Conservation (phyloP, 345 rosid genomes). For the Excoecaria cochinchinensis region DNA sequence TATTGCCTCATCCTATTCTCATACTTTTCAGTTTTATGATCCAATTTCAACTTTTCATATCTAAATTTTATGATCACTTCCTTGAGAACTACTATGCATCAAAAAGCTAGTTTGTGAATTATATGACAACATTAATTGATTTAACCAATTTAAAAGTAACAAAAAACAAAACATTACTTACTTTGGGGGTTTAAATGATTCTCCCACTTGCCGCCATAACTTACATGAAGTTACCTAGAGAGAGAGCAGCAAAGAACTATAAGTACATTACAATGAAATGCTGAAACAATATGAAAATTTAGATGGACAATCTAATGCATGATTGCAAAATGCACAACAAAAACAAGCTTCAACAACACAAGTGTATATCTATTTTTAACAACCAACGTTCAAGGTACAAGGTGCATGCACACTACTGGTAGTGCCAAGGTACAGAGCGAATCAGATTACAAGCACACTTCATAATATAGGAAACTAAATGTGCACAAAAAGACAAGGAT, state of each 20-base stretch:
- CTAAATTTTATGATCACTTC: neutral
- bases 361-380: neutral
- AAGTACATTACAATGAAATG: neutral
- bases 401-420: neutral
- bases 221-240: slow-evolving; percentile 55
- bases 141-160: neutral
- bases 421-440: neutral
- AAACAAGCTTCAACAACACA: neutral
- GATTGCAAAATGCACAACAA: neutral
- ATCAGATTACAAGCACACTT: neutral
- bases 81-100: neutral
- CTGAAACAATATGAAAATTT: neutral
- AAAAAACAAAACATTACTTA: slow-evolving; percentile 34
- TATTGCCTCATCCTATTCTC: neutral
- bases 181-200: slow-evolving; percentile 81
- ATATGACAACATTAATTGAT: neutral
- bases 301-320: neutral
- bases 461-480: neutral
- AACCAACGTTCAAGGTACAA: no score
- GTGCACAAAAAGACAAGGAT: neutral
- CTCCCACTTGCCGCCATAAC: slow-evolving; percentile 83
- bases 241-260: neutral
- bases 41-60: neutral
- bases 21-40: neutral
- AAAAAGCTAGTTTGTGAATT: neutral